These are phyloP conservation scores for Babesia caballi DNA, from an alignment of 169 alveolate species.

Conservation along the genomic window DNA sequence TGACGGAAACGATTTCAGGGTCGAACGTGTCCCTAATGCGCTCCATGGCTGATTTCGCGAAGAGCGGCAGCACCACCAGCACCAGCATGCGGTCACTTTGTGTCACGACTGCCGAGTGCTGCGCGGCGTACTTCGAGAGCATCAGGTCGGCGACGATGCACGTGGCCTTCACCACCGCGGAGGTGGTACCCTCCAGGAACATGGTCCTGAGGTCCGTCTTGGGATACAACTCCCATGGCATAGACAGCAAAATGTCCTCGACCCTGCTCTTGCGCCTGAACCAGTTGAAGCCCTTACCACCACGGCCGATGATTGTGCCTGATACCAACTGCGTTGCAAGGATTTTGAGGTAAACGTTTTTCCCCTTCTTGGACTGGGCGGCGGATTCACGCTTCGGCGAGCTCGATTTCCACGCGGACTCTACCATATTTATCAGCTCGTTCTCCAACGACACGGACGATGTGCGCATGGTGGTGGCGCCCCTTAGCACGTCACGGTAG, in stretches of 20 bases:
- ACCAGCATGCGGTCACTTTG: conserved; percentile 51
- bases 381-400: conserved; percentile 1
- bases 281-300: conserved; percentile 68
- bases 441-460: not conserved
- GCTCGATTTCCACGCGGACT: conserved; percentile 5
- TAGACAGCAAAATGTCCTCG: conserved; percentile 56
- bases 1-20: conserved; percentile 28
- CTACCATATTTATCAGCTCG: not conserved
- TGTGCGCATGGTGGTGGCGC: not conserved
- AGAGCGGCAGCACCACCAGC: conserved; percentile 53
- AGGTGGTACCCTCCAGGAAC: conserved; percentile 40
- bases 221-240: conserved; percentile 71
- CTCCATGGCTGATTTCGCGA: conserved; percentile 38
- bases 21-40: conserved; percentile 18
- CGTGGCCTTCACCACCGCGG: conserved; percentile 58
- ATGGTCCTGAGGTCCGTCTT: conserved; percentile 57
- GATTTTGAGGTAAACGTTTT: conserved; percentile 44
- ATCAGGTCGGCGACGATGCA: conserved; percentile 60
- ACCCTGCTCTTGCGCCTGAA: conserved; percentile 60
- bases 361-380: not conserved
- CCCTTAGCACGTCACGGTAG: not conserved
- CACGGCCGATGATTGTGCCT: conserved; percentile 65
- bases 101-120: not conserved
- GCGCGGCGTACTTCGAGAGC: conserved; percentile 42
- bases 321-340: conserved; percentile 63